These are phyloP conservation scores for Linnemannia hyalina DNA, from an alignment of 192 early-diverging fungal species.

Conservation along the genomic window DNA sequence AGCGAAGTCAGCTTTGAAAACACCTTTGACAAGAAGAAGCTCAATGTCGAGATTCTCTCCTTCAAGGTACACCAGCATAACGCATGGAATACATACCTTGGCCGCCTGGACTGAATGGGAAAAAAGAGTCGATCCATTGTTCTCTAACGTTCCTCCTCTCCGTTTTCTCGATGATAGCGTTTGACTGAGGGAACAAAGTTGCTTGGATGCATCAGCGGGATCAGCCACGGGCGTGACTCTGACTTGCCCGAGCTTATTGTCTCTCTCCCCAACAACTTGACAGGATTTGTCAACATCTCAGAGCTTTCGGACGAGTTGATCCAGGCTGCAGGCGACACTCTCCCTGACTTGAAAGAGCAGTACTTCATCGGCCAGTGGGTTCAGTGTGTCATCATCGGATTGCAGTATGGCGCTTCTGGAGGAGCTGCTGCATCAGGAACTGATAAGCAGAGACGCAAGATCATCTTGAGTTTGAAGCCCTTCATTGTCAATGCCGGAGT, in stretches of 20 bases:
- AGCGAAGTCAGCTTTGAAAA: slow-evolving; percentile 39
- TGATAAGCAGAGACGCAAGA: slow-evolving; percentile 64
- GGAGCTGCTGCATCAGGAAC: slow-evolving; percentile 41
- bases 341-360: slow-evolving; percentile 76
- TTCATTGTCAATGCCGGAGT: slow-evolving; percentile 82
- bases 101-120: neutral
- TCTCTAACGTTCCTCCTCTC: neutral
- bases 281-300: slow-evolving; percentile 87
- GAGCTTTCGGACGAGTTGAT: slow-evolving; percentile 86
- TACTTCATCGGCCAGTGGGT: slow-evolving; percentile 91
- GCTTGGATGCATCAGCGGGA: slow-evolving; percentile 83
- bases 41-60: slow-evolving; percentile 61
- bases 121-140: neutral
- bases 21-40: slow-evolving; percentile 46
- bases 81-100: neutral
- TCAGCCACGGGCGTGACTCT: slow-evolving; percentile 67
- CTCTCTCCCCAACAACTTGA: slow-evolving; percentile 87
- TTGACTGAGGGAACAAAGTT: slow-evolving; percentile 80
- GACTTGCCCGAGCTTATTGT: slow-evolving; percentile 79
- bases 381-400: slow-evolving; percentile 74
- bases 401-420: slow-evolving; percentile 57
- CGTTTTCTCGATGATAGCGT: slow-evolving; percentile 60
- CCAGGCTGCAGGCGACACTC: slow-evolving; percentile 70
- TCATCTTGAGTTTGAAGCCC: slow-evolving; percentile 86
- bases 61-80: slow-evolving; percentile 65